A percentile compares a stretch with the other conserved stretches of the same genome.
Conservation (phyloP, 768 basidiomycete genomes). For the Suillus variegatus region DNA sequence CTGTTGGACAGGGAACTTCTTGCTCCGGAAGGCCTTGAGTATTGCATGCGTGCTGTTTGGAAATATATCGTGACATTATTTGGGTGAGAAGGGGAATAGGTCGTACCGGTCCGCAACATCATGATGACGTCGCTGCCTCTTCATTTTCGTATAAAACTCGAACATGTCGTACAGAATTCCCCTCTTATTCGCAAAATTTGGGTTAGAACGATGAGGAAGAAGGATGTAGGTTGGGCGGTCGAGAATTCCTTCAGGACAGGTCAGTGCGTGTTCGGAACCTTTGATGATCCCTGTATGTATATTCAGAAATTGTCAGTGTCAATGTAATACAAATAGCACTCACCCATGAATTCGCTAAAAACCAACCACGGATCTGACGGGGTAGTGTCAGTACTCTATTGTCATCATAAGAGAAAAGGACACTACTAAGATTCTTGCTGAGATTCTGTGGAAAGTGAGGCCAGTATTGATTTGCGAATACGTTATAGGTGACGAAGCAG, state of each 20-base stretch:
- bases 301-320: neutral
- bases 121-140: slow-evolving; percentile 40
- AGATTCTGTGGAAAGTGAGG: slow-evolving; percentile 52
- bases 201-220: slow-evolving; percentile 53
- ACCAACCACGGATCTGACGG: slow-evolving; percentile 58
- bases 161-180: slow-evolving; percentile 55
- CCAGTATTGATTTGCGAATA: slow-evolving; percentile 59
- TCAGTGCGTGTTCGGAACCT: slow-evolving; percentile 58
- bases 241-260: slow-evolving; percentile 38
- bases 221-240: slow-evolving; percentile 44
- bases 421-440: slow-evolving; percentile 55
- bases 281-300: slow-evolving; percentile 52
- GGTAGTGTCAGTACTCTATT: neutral
- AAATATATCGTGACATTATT: slow-evolving; percentile 1
- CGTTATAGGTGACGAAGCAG: slow-evolving; percentile 42
- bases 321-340: slow-evolving; percentile 10
- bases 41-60: slow-evolving; percentile 51
- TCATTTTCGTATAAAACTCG: slow-evolving; percentile 48
- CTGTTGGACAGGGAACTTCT: slow-evolving; percentile 32
- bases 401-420: neutral
- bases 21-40: slow-evolving; percentile 32
- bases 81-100: neutral
- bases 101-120: slow-evolving; percentile 64
- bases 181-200: slow-evolving; percentile 54
- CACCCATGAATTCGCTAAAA: slow-evolving; percentile 67